Conservation (phyloP, 2,329 filamentous ascomycete species). For the Ascochyta fabae region DNA sequence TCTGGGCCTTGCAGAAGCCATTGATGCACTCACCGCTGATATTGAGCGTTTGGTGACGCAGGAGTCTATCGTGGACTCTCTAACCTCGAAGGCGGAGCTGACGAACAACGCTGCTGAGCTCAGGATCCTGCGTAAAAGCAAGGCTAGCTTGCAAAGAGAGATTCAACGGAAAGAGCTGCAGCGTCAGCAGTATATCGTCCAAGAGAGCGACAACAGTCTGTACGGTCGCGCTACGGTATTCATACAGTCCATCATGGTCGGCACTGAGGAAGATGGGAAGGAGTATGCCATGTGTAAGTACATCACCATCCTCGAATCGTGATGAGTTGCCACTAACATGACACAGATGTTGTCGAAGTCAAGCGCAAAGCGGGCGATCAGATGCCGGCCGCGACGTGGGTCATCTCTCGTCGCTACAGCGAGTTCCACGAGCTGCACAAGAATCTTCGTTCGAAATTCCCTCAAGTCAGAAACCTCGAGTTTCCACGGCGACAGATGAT, state of each 20-base stretch:
- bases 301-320: not conserved
- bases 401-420: constrained; percentile 89
- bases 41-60: constrained; percentile 89
- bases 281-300: constrained; percentile 83
- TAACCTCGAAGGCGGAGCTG: constrained; percentile 91
- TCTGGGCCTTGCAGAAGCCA: constrained; percentile 89
- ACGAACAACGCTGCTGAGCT: constrained; percentile 96
- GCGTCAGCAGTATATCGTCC: constrained; percentile 93
- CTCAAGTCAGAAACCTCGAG: constrained; percentile 85
- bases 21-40: constrained; percentile 83
- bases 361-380: constrained; percentile 88
- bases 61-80: constrained; percentile 86
- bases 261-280: constrained; percentile 87
- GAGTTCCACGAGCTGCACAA: constrained; percentile 97
- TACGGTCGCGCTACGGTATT: constrained; percentile 89
- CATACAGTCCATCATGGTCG: constrained; percentile 93
- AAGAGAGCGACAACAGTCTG: constrained; percentile 96
- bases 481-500: constrained; percentile 92
- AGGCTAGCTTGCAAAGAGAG: constrained; percentile 89
- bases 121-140: constrained; percentile 90
- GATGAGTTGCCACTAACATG: not conserved
- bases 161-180: constrained; percentile 94
- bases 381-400: constrained; percentile 96
- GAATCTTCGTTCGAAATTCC: constrained; percentile 80
- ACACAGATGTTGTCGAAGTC: constrained; percentile 81